phyloP scores from a whole-genome alignment of 2,329 filamentous ascomycete species.

The Exophiala lecanii-corni region DNA sequence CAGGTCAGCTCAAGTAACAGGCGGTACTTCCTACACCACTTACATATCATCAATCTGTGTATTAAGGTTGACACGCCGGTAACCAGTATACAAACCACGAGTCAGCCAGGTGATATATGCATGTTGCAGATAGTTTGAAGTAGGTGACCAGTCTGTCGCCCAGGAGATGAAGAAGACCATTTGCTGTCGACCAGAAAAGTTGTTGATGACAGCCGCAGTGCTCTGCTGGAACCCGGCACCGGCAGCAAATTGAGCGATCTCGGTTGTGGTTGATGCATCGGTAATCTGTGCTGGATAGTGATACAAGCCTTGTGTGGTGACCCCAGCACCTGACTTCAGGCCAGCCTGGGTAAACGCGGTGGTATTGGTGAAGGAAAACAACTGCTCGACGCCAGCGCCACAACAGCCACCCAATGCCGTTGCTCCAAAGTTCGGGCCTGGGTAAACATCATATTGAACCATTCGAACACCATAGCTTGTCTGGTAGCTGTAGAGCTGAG shows the following conservation, averaged over 20 bases:
- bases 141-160: constrained; percentile 48
- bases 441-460: constrained; percentile 57
- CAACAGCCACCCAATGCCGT: constrained; percentile 45
- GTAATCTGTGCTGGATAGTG: constrained; percentile 56
- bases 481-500: constrained; percentile 54
- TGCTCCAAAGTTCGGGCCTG: constrained; percentile 48
- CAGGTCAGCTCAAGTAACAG: not conserved
- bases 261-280: constrained; percentile 49
- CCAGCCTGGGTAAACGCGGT: constrained; percentile 53
- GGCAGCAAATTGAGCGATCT: constrained; percentile 52
- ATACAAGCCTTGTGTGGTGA: constrained; percentile 51
- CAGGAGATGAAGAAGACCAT: constrained; percentile 59
- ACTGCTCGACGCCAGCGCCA: constrained; percentile 45
- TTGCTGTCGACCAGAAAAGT: constrained; percentile 53
- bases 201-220: constrained; percentile 58
- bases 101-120: constrained; percentile 61
- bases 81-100: constrained; percentile 53
- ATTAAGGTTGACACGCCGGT: constrained; percentile 51
- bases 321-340: constrained; percentile 46
- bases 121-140: constrained; percentile 57
- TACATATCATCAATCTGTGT: constrained; percentile 59
- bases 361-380: constrained; percentile 51
- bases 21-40: not conserved
- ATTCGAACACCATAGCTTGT: constrained; percentile 54
- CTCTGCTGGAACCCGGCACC: constrained; percentile 39